Conservation (phyloP, 2,329 filamentous ascomycete genomes). For the Verticillium tricorpus region DNA sequence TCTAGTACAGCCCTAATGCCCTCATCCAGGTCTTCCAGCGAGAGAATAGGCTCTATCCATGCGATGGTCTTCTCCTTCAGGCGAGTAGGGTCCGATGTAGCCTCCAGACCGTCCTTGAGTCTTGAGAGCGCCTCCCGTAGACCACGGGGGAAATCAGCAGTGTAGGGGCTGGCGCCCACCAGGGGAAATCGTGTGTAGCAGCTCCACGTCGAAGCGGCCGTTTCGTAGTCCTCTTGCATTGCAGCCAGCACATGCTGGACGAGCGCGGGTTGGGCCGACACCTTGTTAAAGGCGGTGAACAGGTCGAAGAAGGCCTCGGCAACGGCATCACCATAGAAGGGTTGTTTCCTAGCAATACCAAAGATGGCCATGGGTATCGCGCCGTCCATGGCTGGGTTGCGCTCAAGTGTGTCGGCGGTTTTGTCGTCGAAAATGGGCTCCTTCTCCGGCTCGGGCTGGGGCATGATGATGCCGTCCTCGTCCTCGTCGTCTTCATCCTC, state of each 20-base stretch:
- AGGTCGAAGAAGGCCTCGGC: conserved; percentile 78
- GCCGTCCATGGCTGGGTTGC: conserved; percentile 82
- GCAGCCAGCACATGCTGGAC: conserved; percentile 67
- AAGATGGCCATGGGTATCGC: conserved; percentile 92
- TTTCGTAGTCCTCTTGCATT: conserved; percentile 56
- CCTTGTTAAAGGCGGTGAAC: conserved; percentile 63
- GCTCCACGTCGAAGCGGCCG: conserved; percentile 58
- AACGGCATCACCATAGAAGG: conserved; percentile 60
- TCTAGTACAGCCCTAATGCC: conserved; percentile 51
- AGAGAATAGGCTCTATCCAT: conserved; percentile 53
- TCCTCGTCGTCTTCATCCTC: conserved; percentile 36
- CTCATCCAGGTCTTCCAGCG: conserved; percentile 46
- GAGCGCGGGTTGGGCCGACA: conserved; percentile 62
- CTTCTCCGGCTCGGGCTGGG: conserved; percentile 35
- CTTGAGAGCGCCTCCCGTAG: conserved; percentile 61
- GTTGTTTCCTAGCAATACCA: conserved; percentile 76
- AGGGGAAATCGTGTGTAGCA: conserved; percentile 70
- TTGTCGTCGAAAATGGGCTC: conserved; percentile 44
- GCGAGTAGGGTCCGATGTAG: conserved; percentile 38
- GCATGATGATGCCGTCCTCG: conserved; percentile 36
- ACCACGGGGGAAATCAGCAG: conserved; percentile 68
- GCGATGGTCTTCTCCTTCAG: conserved; percentile 43
- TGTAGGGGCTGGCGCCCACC: conserved; percentile 57
- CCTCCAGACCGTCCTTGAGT: conserved; percentile 48
- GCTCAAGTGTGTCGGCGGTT: conserved; percentile 50